Evolutionary conservation across 371 early-diverging fungal genomes (phyloP), one percentile per base, ranked within the genome.

Genomic region (Lichtheimia corymbifera): DNA sequence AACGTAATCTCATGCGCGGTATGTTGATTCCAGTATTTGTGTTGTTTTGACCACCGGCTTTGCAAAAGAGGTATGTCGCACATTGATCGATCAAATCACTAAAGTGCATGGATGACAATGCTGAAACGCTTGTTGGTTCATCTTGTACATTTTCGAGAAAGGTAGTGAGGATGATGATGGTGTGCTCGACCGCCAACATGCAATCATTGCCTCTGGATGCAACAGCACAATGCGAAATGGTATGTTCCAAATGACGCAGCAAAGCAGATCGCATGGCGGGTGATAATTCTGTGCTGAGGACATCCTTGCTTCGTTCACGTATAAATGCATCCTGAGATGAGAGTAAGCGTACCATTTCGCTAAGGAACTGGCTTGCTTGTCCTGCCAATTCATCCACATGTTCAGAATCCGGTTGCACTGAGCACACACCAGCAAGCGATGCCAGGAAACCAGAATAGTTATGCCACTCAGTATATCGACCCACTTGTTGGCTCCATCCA

Each of bases 141-240:
- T 82, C 9, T 92, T 87, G 40, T 2, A 44, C 17, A 28, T 56
- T 45, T 17, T 96, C 93, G 4, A 92, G 70, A 0, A 91, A 87
- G 30, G 88, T 67, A 61, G 91, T 91, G 56, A 96, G 82, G 3
- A 95, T 91, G 14, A 86, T 87, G 25, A 92, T 89, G 20, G 88
- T 88, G 66, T 92, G 92, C 59, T 93, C 94, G 17, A 93, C 88
- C 79, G 92, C 91, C 59, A 93, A 74, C 6, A 93, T 92, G 69
- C 90, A 90, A 28, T 43, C 25, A 4, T 27, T 9, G 3, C 28
- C 43, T 86, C 83, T 44, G 91, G 92, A 3, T 82, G 84, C 50
- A 85, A 87, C 43, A 76, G 75, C 18, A 87, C 87, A 52, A 90
- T 90, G 20, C 80, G 88, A n/a, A 77, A 83, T n/a, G 74, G 59